Base-by-base conservation (phyloP, 2,329 filamentous ascomycete species). In the Harringtonia lauricola region DNA sequence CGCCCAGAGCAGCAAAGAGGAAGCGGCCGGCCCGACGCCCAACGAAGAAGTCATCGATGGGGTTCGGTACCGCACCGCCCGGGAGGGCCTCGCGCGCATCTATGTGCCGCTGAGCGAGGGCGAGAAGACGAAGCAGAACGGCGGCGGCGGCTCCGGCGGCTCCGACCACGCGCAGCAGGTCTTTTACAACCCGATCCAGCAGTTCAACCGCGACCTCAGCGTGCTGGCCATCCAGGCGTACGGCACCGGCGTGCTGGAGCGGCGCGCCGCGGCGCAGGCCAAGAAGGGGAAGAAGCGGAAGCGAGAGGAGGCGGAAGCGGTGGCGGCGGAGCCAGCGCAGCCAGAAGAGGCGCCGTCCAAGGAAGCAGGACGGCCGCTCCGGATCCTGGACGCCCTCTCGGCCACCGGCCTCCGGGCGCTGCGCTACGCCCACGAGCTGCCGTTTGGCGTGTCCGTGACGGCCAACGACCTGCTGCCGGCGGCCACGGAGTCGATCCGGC, bases 141-240 rank as follows among this genome's bases (percentile, higher is more conserved):
- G 53, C 29, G 44, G 56, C 51, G 51, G 66, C 61, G 54, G 63
- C 45, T 59, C 59, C 8, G 62, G 69, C 45, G 74, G 77, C 55
- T 67, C 73, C 47, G 74, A 80, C 41, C 71, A 78, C 53, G 70
- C 79, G 33, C 75, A 81, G 53, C 83, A 90, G 55, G 94, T 98
- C 44, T 98, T 98, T 59, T 98, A 98, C 72, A 98, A 98, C 55
- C 90, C 92, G 0, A 95, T 98, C 43, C 92, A 98, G 60, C 92
- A 98, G 59, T 98, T 96, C 71, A 98, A 98, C 63, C 83, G 94
- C 38, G 92, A 98, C 59, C 65, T 98, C 51, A 95, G 87, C 48
- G 86, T 95, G 22, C 73, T 98, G 14, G 87, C 87, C 1, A 95
- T 98, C 61, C 86, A 86, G 57, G 84, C 85, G 0, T 95, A 90